A percentile compares a stretch with the other conserved stretches of the same genome.
Evolutionary conservation across 2,329 filamentous ascomycete species (phyloP).

Genomic region (Hymenotorrendiella dingleyae): DNA sequence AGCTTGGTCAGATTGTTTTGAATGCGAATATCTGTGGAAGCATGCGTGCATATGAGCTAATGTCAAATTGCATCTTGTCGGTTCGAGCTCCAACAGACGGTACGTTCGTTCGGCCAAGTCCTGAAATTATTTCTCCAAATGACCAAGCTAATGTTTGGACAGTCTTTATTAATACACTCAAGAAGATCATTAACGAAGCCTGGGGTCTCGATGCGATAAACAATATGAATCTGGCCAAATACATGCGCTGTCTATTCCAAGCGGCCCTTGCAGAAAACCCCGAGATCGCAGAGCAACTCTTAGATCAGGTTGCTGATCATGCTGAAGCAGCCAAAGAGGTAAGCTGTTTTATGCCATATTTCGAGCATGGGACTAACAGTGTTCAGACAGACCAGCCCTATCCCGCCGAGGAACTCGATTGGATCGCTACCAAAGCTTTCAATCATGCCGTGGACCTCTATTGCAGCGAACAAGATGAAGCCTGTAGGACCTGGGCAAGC

Average conservation of each 20-base stretch:
- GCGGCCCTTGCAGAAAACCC: slow-evolving; percentile 50
- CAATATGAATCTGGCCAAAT: slow-evolving; percentile 59
- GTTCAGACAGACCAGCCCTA: slow-evolving; percentile 43
- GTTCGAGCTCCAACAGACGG: slow-evolving; percentile 46
- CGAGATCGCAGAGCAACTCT: slow-evolving; percentile 49
- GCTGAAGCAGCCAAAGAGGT: slow-evolving; percentile 46
- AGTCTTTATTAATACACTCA: slow-evolving; percentile 41
- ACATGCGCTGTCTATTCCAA: slow-evolving; percentile 73
- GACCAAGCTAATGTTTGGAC: slow-evolving; percentile 29
- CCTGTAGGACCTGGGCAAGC: slow-evolving; percentile 40
- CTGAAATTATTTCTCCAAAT: slow-evolving; percentile 42
- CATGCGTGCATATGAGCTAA: slow-evolving; percentile 48
- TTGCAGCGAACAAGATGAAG: slow-evolving; percentile 45
- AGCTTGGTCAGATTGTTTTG: slow-evolving; percentile 54
- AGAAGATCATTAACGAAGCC: slow-evolving; percentile 65
- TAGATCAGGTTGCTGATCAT: slow-evolving; percentile 56
- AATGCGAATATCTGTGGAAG: slow-evolving; percentile 41
- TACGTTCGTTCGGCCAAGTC: slow-evolving; percentile 28
- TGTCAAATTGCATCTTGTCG: slow-evolving; percentile 60
- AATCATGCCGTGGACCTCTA: slow-evolving; percentile 68
- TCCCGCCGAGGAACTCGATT: slow-evolving; percentile 64
- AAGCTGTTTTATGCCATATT: slow-evolving; percentile 14
- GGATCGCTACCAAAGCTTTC: slow-evolving; percentile 64
- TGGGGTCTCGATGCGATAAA: slow-evolving; percentile 53
- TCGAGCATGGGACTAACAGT: slow-evolving; percentile 15